Conservation (phyloP, 495 filamentous ascomycete species). For the Xylaria scruposa region DNA sequence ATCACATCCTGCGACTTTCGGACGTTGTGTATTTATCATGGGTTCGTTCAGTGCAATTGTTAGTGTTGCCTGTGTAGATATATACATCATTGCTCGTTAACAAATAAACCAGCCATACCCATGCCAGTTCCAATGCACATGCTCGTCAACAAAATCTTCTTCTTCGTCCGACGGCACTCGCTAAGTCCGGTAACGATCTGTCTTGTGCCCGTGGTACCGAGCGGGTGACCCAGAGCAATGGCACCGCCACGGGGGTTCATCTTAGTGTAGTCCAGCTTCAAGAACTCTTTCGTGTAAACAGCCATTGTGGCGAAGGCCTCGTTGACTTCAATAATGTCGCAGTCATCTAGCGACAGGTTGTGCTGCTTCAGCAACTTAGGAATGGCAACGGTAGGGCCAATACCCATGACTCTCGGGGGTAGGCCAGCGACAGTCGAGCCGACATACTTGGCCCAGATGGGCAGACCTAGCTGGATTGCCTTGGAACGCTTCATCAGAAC, state of each 20-base stretch:
- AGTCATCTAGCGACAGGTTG: constrained; percentile 78
- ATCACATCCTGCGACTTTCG: not conserved
- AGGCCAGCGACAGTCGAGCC: constrained; percentile 90
- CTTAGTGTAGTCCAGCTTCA: constrained; percentile 81
- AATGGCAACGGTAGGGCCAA: constrained; percentile 91
- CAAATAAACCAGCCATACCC: constrained; percentile 87
- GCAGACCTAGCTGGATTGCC: constrained; percentile 85
- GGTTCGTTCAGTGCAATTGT: not conserved
- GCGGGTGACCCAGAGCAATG: constrained; percentile 78
- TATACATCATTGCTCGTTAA: constrained; percentile 68
- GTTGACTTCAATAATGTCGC: constrained; percentile 93
- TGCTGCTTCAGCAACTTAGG: constrained; percentile 89
- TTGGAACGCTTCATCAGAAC: constrained; percentile 93
- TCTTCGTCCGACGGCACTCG: constrained; percentile 77
- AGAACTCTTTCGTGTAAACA: constrained; percentile 83
- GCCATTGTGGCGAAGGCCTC: constrained; percentile 98
- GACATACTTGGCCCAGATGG: constrained; percentile 93
- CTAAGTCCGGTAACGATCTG: constrained; percentile 87
- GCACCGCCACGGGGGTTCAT: constrained; percentile 88
- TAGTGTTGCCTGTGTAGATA: constrained; percentile 31
- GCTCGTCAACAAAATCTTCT: constrained; percentile 82
- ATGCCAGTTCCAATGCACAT: constrained; percentile 86
- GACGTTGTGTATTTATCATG: not conserved
- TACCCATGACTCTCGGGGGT: constrained; percentile 94
- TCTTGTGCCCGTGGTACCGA: constrained; percentile 79